Base-by-base conservation (phyloP, 1,284 basidiomycete genomes). In the Pseudozyma sp. region DNA sequence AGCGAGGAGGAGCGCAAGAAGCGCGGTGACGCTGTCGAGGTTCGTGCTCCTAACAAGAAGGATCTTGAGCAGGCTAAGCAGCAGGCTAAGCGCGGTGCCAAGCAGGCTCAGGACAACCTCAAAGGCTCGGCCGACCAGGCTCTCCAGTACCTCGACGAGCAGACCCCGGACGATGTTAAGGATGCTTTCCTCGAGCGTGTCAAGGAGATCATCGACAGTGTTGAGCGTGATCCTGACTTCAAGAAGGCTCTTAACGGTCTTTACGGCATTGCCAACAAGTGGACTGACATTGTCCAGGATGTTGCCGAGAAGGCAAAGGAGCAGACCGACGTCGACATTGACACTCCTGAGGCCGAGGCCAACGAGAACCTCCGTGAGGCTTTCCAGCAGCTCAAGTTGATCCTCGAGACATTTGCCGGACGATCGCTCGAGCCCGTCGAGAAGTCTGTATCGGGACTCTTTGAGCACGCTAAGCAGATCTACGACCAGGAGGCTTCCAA, bases 141-240 rank as follows among this genome's bases (percentile, higher is more conserved):
- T 19, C 63, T 65, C 48, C 56, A 84, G 73, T 87, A 86, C 77
- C 72, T 86, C 51, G 87, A 87, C 65, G 87, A 87, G 64, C 84
- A 86, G 74, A 86, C 85, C 16, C 83, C 83, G n/a, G 86, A 87
- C 52, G 85, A 87, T 67, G 85, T 85, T 66, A 84, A 85, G 76
- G 86, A 87, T 60, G 78, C 79, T 52, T 77, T 87, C 48, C 84
- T 87, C 72, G 81, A 86, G 62, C 78, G 85, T 19, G 79, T 87
- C 58, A 86, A 86, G 73, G 64, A 85, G 65, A 84, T 86, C 57
- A 69, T 82, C 45, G 63, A 76, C 64, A 73, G 74, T 45, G 72
- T 81, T 31, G 75, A 83, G 72, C 52, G 77, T 52, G 84, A 86
- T 64, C 83, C 85, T 39, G 82, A 87, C 53, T 87, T 87, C 81